Conservation (phyloP, 179 eudicot species). For the Corrigiola litoralis region DNA sequence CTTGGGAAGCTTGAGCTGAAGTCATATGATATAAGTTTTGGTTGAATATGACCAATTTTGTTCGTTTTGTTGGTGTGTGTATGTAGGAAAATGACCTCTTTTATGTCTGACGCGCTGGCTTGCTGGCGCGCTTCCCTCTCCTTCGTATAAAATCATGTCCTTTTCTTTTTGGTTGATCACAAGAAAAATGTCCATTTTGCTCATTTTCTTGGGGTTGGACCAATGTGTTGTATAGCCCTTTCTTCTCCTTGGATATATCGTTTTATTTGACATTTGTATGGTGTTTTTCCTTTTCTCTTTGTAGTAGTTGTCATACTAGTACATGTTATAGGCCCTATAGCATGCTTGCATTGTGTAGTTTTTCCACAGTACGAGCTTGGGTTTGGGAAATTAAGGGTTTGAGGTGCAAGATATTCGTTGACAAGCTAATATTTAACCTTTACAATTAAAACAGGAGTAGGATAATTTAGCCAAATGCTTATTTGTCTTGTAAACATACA, state of each 20-base stretch:
- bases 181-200: not conserved
- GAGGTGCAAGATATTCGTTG: too few relatives aligned
- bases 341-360: too few relatives aligned
- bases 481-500: too few relatives aligned
- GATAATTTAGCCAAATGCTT: too few relatives aligned
- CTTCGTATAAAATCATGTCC: not conserved
- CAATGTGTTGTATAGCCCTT: not conserved
- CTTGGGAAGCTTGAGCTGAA: conserved; percentile 15
- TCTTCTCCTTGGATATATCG: not conserved
- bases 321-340: too few relatives aligned
- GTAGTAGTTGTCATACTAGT: too few relatives aligned
- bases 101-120: conserved; percentile 21
- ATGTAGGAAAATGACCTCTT: conserved; percentile 21
- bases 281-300: not conserved
- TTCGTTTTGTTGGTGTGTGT: too few relatives aligned
- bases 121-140: conserved; percentile 2
- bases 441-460: not conserved
- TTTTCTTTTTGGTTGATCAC: not conserved
- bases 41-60: conserved; percentile 29
- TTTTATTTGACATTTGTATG: not conserved
- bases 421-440: too few relatives aligned
- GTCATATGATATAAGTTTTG: conserved; percentile 24
- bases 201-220: not conserved
- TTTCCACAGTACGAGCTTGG: too few relatives aligned
- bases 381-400: too few relatives aligned